These are phyloP conservation scores for Adansonia digitata DNA, from an alignment of 345 rosid species.

Conservation along the genomic window DNA sequence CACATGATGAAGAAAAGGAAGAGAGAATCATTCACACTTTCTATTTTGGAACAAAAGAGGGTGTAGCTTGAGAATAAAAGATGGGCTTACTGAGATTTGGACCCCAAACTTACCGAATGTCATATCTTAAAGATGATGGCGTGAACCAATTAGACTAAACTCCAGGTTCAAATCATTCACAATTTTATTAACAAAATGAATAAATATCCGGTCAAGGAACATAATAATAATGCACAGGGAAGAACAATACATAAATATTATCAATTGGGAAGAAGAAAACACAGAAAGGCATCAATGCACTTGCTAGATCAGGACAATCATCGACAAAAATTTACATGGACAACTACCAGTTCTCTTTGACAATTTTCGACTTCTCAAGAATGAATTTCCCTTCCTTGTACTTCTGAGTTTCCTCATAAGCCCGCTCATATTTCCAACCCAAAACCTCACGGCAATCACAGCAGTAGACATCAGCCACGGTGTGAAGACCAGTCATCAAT, in stretches of 20 bases:
- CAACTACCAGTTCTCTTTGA: conserved; percentile 32
- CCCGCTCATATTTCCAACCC: conserved; percentile 42
- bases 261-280: conserved; percentile 6
- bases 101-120: too few relatives aligned
- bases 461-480: conserved; percentile 34
- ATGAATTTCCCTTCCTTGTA: conserved; percentile 46
- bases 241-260: conserved; percentile 1
- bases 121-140: too few relatives aligned
- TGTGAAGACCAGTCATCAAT: conserved; percentile 37
- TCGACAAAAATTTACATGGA: neutral
- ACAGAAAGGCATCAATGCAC: conserved; percentile 9
- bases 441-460: conserved; percentile 28
- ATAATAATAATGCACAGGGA: conserved; percentile 15
- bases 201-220: conserved; percentile 15
- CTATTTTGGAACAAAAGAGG: too few relatives aligned
- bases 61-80: too few relatives aligned
- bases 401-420: conserved; percentile 37
- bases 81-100: too few relatives aligned
- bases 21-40: too few relatives aligned
- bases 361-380: conserved; percentile 35
- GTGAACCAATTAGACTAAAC: neutral
- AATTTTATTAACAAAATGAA: conserved; percentile 22
- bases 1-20: too few relatives aligned
- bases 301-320: conserved; percentile 3
- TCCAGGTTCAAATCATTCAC: conserved; percentile 18